These are phyloP conservation scores for Nicotiana undulata DNA, from an alignment of 257 asterid genomes.

Conservation along the genomic window DNA sequence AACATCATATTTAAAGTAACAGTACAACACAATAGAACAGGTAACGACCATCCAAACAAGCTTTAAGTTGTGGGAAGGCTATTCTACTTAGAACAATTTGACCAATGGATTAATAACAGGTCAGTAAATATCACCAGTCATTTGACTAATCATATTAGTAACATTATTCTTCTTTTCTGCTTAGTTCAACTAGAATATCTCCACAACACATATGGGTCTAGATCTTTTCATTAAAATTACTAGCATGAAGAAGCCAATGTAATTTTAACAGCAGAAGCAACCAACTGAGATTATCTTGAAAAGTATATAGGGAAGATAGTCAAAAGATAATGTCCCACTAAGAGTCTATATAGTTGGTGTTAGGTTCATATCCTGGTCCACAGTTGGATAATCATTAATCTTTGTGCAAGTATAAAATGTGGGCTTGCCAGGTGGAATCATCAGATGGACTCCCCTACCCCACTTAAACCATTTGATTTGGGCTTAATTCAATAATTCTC, in stretches of 20 bases:
- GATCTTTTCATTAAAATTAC: not conserved
- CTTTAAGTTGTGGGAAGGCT: not conserved
- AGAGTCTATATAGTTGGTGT: constrained; percentile 14
- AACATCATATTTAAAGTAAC: too few relatives aligned
- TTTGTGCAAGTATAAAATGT: not conserved
- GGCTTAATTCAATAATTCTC: not conserved
- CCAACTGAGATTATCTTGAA: not conserved
- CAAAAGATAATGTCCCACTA: constrained; percentile 15
- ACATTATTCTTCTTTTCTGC: not conserved
- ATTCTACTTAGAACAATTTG: not conserved
- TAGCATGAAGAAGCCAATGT: not conserved
- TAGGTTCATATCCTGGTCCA: constrained; percentile 14
- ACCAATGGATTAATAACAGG: not conserved
- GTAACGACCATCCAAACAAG: too few relatives aligned
- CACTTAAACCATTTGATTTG: not conserved
- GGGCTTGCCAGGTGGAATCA: not conserved
- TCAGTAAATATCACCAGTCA: not conserved
- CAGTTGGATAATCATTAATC: not conserved
- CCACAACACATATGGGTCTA: not conserved
- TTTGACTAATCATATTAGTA: not conserved
- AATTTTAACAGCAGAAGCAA: constrained; percentile 1
- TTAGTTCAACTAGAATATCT: not conserved
- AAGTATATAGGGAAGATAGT: not conserved
- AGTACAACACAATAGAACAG: too few relatives aligned
- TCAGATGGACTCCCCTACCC: not conserved